Conservation (phyloP, 129 eudicot genomes). For the Arctium lappa region DNA sequence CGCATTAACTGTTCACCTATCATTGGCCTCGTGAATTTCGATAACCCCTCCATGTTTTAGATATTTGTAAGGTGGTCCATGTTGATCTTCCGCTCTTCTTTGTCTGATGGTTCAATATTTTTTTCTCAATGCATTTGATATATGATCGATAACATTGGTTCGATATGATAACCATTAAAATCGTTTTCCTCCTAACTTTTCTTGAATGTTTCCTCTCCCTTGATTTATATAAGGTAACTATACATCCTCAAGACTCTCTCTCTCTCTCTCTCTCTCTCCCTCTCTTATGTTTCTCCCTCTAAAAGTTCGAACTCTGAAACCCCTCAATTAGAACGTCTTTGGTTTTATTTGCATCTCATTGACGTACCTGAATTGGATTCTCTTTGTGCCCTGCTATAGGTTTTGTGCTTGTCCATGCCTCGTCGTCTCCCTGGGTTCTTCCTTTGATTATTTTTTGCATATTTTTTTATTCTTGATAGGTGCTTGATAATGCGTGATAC, state of each 20-base stretch:
- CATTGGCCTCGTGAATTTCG: not conserved
- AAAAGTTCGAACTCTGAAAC: not conserved
- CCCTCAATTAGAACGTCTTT: not conserved
- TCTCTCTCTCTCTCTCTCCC: not conserved
- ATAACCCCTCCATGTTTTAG: not conserved
- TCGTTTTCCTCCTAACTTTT: not conserved
- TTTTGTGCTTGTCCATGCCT: not conserved
- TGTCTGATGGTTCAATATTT: not conserved
- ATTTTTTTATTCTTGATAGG: not conserved
- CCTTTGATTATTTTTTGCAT: not conserved
- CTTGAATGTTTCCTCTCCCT: not conserved
- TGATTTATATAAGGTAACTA: not conserved
- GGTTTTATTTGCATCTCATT: not conserved
- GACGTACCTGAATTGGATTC: not conserved
- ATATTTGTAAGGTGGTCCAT: not conserved
- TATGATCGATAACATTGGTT: not conserved
- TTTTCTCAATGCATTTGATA: not conserved
- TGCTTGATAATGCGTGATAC: not conserved
- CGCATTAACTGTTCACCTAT: not conserved
- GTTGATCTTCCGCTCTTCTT: not conserved
- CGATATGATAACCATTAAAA: not conserved
- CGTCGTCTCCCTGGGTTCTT: not conserved
- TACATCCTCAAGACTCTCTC: not conserved
- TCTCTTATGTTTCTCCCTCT: not conserved
- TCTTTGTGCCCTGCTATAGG: not conserved